Evolutionary conservation across 2,329 filamentous ascomycete species (phyloP).

Genomic region (Monilinia polystroma): DNA sequence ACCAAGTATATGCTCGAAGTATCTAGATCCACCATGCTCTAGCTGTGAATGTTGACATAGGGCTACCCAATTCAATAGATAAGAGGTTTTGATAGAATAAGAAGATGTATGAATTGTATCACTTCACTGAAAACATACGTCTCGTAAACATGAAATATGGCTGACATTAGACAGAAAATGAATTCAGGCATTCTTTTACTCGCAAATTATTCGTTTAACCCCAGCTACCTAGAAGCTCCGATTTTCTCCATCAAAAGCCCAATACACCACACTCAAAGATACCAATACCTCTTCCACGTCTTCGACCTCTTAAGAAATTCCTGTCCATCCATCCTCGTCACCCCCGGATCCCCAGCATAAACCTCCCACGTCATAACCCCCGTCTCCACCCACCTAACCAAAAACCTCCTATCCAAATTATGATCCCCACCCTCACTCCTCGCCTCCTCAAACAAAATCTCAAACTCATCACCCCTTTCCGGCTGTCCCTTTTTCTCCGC

Average conservation of each 20-base stretch:
- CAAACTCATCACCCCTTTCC: background rate
- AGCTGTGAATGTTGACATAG: too few relatives aligned
- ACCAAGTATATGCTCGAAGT: too few relatives aligned
- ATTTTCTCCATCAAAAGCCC: background rate
- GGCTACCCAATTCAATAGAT: too few relatives aligned
- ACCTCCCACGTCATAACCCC: background rate
- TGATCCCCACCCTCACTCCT: background rate
- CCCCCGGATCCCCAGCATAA: background rate
- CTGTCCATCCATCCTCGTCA: background rate
- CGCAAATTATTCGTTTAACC: too few relatives aligned
- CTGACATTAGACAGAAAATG: background rate
- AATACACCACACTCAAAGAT: background rate
- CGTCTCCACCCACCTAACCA: background rate
- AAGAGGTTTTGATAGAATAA: too few relatives aligned
- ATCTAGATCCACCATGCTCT: too few relatives aligned
- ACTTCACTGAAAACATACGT: too few relatives aligned
- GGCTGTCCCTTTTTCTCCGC: background rate
- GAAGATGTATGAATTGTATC: too few relatives aligned
- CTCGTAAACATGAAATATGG: too few relatives aligned
- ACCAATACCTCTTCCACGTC: background rate
- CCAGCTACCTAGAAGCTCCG: too few relatives aligned
- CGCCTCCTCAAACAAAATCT: conserved; percentile 3
- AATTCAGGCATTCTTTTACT: too few relatives aligned
- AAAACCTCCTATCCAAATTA: background rate
- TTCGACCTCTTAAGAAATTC: background rate